These are phyloP conservation scores for Euphorbia corollata DNA, from an alignment of 441 rosid species.

Conservation along the genomic window DNA sequence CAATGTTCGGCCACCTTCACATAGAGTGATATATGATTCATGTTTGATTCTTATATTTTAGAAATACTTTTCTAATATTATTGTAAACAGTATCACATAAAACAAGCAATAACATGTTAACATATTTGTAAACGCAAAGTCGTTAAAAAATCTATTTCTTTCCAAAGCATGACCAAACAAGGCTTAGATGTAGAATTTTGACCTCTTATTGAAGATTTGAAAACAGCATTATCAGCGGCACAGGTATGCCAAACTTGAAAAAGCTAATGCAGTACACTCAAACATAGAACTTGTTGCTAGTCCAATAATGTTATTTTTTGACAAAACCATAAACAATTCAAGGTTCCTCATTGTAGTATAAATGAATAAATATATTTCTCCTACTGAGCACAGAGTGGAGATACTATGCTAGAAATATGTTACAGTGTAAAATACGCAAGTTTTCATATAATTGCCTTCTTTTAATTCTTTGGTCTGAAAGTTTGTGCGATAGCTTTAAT, in stretches of 20 bases:
- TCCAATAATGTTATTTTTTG: not conserved
- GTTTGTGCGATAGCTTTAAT: not conserved
- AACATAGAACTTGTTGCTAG: not conserved
- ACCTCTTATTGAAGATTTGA: not conserved
- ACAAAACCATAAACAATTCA: not conserved
- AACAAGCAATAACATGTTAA: not conserved
- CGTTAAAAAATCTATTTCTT: not conserved
- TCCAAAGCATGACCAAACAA: not conserved
- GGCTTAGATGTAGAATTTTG: not conserved
- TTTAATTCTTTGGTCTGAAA: not conserved
- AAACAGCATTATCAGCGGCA: not conserved
- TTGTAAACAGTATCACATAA: not conserved
- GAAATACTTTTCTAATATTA: not conserved
- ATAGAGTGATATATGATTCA: not conserved
- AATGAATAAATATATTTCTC: not conserved
- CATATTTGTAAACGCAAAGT: not conserved
- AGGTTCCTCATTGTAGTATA: not conserved
- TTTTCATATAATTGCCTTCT: not conserved
- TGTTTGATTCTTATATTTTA: not conserved
- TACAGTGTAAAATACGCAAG: not conserved
- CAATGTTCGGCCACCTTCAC: not conserved
- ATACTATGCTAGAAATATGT: not conserved
- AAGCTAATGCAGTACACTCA: not conserved
- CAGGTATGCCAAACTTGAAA: not conserved
- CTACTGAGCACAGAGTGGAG: constrained; percentile 1